phyloP scores from a whole-genome alignment of 1,284 basidiomycete genomes.

The Puccinia polysora region DNA sequence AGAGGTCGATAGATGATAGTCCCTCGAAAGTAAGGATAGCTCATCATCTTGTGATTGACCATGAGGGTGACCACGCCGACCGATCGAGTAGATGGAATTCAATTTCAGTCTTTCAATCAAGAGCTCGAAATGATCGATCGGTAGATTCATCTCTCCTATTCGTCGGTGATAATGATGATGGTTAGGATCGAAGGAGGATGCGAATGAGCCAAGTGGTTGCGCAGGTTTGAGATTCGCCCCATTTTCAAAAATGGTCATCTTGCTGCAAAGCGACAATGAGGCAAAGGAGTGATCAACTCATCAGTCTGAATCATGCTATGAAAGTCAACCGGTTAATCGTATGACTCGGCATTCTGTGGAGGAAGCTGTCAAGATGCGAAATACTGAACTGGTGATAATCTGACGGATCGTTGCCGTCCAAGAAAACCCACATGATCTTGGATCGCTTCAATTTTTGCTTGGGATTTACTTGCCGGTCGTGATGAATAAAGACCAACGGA shows the following conservation, averaged over 20 bases:
- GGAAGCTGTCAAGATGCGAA: neutral
- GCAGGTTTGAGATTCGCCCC: no score
- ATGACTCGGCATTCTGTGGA: neutral
- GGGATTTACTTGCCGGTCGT: neutral
- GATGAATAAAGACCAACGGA: neutral
- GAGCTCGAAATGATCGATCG: constrained; percentile 13
- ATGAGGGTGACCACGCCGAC: neutral
- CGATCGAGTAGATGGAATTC: constrained; percentile 1
- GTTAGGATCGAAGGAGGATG: no score
- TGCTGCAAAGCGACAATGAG: neutral
- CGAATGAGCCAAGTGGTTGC: no score
- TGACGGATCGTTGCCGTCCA: neutral
- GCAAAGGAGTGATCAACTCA: neutral
- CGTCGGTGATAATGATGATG: no score
- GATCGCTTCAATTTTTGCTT: neutral
- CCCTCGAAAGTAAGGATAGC: no score
- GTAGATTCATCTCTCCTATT: constrained; percentile 16
- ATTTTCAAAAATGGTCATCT: constrained; percentile 1
- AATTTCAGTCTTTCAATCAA: neutral
- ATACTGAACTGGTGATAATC: neutral
- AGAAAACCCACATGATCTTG: constrained; percentile 18
- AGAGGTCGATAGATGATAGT: neutral
- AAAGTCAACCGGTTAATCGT: neutral
- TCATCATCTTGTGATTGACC: no score
- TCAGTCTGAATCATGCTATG: neutral